Percentiles rank a stretch among this genome's conserved stretches.
Conservation (phyloP, 768 basidiomycete genomes). For the Phlegmacium glaucopus region DNA sequence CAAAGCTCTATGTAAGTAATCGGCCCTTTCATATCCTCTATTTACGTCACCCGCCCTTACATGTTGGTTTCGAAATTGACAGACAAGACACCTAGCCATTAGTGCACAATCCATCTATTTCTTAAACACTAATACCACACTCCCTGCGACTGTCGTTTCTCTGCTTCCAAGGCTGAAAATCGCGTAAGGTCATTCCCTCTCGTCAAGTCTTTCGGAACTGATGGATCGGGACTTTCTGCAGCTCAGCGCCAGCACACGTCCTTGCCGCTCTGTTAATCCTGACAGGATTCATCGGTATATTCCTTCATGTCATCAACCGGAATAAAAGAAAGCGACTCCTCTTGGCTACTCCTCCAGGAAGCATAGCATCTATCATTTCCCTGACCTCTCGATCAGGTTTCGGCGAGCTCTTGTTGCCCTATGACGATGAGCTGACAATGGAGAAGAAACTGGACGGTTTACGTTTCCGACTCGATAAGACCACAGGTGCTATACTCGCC, state of each 20-base stretch:
- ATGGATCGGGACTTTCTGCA: constrained; percentile 20
- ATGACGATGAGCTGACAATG: constrained; percentile 45
- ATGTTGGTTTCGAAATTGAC: background rate
- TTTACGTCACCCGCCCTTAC: background rate
- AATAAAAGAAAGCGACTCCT: constrained; percentile 45
- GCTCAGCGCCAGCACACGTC: constrained; percentile 48
- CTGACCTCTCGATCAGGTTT: constrained; percentile 61
- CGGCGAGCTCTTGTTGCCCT: constrained; percentile 57
- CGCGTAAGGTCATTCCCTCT: constrained; percentile 44
- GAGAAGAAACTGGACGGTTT: constrained; percentile 47
- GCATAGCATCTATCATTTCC: constrained; percentile 53
- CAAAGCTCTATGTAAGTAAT: constrained; percentile 47
- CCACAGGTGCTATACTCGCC: constrained; percentile 61
- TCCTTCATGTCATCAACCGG: constrained; percentile 45
- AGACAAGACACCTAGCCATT: constrained; percentile 57
- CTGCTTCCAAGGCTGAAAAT: constrained; percentile 49
- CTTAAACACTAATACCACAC: constrained; percentile 31
- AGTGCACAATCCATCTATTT: constrained; percentile 62
- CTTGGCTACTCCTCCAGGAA: constrained; percentile 55
- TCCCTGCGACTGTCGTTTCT: constrained; percentile 38
- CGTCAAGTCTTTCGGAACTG: background rate
- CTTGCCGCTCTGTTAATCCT: constrained; percentile 47
- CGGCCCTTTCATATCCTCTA: background rate
- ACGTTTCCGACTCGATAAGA: constrained; percentile 50
- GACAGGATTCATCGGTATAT: constrained; percentile 44